Percentiles rank a stretch among this genome's conserved stretches.
Conservation (phyloP, 1,139 yeast genomes). For the Yamadazyma mexicana region DNA sequence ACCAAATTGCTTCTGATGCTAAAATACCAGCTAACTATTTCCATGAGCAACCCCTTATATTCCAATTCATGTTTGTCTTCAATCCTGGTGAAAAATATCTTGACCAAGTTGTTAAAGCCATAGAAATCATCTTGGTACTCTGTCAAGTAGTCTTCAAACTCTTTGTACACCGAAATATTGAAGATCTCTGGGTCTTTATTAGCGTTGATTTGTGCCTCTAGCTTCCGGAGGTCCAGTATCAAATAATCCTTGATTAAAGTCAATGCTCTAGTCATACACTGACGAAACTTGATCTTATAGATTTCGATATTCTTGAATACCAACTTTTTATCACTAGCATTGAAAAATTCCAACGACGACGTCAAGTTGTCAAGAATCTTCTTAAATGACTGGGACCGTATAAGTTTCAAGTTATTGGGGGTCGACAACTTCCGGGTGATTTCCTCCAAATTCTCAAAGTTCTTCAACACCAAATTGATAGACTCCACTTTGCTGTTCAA, state of each 20-base stretch:
- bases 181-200: slow-evolving; percentile 8
- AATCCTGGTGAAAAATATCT: slow-evolving; percentile 53
- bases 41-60: slow-evolving; percentile 65
- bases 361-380: slow-evolving; percentile 62
- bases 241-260: slow-evolving; percentile 73
- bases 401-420: slow-evolving; percentile 33
- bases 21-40: slow-evolving; percentile 65
- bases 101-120: slow-evolving; percentile 43
- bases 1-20: slow-evolving; percentile 50
- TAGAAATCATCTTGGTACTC: slow-evolving; percentile 21
- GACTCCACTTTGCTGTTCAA: slow-evolving; percentile 46
- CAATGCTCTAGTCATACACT: slow-evolving; percentile 81
- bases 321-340: slow-evolving; percentile 12
- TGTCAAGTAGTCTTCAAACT: slow-evolving; percentile 39
- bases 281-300: slow-evolving; percentile 73
- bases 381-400: slow-evolving; percentile 53
- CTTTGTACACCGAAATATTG: slow-evolving; percentile 47
- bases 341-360: slow-evolving; percentile 40
- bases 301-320: slow-evolving; percentile 69
- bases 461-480: slow-evolving; percentile 52
- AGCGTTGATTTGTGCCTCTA: slow-evolving; percentile 45
- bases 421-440: slow-evolving; percentile 69
- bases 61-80: slow-evolving; percentile 57
- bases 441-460: slow-evolving; percentile 70
- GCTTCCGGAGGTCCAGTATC: slow-evolving; percentile 50